A percentile compares a stretch with the other conserved stretches of the same genome.
Conservation (phyloP, 768 basidiomycete genomes). For the Amanita phalloides region DNA sequence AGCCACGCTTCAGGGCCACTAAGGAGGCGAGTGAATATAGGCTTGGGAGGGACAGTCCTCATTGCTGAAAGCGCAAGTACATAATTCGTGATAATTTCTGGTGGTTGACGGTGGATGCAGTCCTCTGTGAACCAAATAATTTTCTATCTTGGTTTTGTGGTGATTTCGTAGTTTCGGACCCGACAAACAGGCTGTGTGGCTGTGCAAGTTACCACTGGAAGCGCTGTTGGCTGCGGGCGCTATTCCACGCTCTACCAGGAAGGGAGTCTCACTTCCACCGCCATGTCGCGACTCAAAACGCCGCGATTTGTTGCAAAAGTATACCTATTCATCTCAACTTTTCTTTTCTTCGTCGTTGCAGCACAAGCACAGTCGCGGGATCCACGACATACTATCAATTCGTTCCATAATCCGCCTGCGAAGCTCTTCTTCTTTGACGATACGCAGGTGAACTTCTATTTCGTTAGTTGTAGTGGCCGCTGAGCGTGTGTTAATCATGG, state of each 20-base stretch:
- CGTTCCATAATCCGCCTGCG: conserved; percentile 65
- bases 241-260: neutral
- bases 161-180: too few relatives aligned
- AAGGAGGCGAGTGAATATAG: too few relatives aligned
- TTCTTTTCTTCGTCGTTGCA: conserved; percentile 3
- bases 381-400: conserved; percentile 36
- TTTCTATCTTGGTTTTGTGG: too few relatives aligned
- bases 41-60: too few relatives aligned
- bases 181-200: neutral
- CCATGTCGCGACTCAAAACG: neutral
- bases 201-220: neutral
- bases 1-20: too few relatives aligned
- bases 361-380: conserved; percentile 16
- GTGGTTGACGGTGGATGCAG: too few relatives aligned
- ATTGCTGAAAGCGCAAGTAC: too few relatives aligned
- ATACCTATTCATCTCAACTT: conserved; percentile 10
- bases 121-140: too few relatives aligned
- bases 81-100: too few relatives aligned
- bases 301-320: conserved; percentile 8
- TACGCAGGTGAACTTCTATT: conserved; percentile 51
- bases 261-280: neutral
- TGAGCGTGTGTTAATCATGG: conserved; percentile 4
- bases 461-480: neutral
- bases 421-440: conserved; percentile 91
- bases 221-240: neutral